Base-by-base conservation (phyloP, 2,329 filamentous ascomycete species). In the Parascedosporium putredinis region DNA sequence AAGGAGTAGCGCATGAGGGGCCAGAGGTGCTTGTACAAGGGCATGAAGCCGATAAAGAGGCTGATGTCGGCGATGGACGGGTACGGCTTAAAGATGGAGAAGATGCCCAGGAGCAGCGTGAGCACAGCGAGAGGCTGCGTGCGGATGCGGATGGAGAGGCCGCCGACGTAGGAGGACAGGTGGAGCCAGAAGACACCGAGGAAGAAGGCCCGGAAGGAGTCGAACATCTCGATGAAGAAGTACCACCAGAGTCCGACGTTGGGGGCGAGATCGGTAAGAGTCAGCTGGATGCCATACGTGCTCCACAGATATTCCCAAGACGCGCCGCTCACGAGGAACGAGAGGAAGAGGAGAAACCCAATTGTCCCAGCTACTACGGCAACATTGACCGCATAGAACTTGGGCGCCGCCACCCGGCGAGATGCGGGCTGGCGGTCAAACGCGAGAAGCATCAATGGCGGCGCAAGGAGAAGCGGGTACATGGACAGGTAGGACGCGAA, bases 191-290 rank as follows among this genome's bases (percentile, higher is more conserved):
- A 98, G 45, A 98, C 90, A 50, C 87, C 93, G 3, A 98, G 78
- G 74, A 97, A 98, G 74, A 98, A 98, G 58, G 86, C 84, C 34
- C 93, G 80, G 75, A 98, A 98, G 1, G 90, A 91, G 68, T 98
- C 93, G 64, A 98, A 98, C 82, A 98, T 98, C 64, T 98, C 91
- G 57, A 94, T 95, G 63, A 98, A 97, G 69, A 98, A 98, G 68
- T 98, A 98, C 93, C 93, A 98, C 93, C 93, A 98, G 1, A 98
- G 74, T 1, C 93, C 93, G 25, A 94, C 86, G 56, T 97, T 98
- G 10, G 93, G 93, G 0, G 91, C 94, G 36, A 98, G 75, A 62
- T 98, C 93, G 7, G 89, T 88, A 2, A 98, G 78, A 1, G 93
- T 81, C 33, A 98, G 76, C 58, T 95, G 90, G 44, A 95, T 88